These are phyloP conservation scores for Vitis rupestris DNA, from an alignment of 164 flowering plant species.

Conservation along the genomic window DNA sequence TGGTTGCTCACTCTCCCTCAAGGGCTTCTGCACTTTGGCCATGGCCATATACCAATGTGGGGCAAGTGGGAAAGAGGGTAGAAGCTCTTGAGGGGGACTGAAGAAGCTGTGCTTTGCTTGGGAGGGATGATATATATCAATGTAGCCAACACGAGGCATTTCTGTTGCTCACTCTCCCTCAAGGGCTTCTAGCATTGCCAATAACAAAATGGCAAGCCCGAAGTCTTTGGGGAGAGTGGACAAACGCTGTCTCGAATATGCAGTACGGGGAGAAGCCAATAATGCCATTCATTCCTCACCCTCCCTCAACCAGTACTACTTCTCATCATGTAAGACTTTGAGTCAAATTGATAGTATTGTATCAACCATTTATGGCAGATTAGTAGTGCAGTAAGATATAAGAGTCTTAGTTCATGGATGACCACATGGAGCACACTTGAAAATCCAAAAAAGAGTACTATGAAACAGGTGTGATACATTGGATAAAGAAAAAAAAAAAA, in stretches of 20 bases:
- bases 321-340: no score
- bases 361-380: no score
- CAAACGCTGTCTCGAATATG: slow-evolving; percentile 7
- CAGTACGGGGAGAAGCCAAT: no score
- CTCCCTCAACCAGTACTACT: slow-evolving; percentile 11
- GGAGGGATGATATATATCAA: background rate
- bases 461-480: no score
- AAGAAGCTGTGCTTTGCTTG: slow-evolving; percentile 11
- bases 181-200: slow-evolving; percentile 15
- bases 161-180: slow-evolving; percentile 24
- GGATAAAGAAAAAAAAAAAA: no score
- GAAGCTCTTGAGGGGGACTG: slow-evolving; percentile 23
- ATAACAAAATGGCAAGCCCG: background rate
- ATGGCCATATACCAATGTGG: no score
- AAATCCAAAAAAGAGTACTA: no score
- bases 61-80: background rate
- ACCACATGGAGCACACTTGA: no score
- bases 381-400: no score
- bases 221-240: slow-evolving; percentile 22
- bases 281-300: slow-evolving; percentile 12
- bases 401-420: no score
- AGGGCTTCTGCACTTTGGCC: slow-evolving; percentile 30
- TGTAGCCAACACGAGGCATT: slow-evolving; percentile 2
- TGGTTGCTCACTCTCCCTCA: slow-evolving; percentile 48
- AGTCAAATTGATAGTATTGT: no score